Conservation (phyloP, 805 yeast genomes). For the Candida taoyuanica region DNA sequence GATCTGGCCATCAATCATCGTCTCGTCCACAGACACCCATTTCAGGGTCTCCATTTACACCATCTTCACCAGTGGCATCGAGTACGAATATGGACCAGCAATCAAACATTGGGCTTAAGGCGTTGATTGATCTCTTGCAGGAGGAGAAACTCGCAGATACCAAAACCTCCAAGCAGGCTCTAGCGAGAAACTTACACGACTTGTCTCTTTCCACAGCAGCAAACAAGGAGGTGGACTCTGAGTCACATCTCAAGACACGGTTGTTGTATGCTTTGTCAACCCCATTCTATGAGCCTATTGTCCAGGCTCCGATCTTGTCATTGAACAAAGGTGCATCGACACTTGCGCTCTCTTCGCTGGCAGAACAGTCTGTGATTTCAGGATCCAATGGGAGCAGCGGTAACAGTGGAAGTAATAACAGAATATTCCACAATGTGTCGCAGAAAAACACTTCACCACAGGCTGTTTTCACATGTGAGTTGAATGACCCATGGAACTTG, state of each 20-base stretch:
- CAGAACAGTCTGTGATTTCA: constrained; percentile 7
- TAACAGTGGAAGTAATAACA: constrained; percentile 22
- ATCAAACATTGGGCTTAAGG: constrained; percentile 31
- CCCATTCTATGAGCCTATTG: constrained; percentile 42
- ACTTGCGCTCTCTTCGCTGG: constrained; percentile 28
- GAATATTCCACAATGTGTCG: constrained; percentile 62
- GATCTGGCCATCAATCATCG: constrained; percentile 2
- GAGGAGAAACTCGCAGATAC: constrained; percentile 27
- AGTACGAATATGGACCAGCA: background rate
- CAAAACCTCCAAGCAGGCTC: constrained; percentile 30
- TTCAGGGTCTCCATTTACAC: constrained; percentile 2
- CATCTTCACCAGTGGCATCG: constrained; percentile 1
- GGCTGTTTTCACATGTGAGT: constrained; percentile 78
- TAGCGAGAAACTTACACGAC: constrained; percentile 54
- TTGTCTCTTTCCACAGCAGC: constrained; percentile 42
- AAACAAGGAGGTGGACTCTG: constrained; percentile 14
- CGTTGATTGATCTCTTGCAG: constrained; percentile 45
- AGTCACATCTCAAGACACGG: constrained; percentile 32
- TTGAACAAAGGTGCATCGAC: constrained; percentile 27
- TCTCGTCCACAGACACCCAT: constrained; percentile 8
- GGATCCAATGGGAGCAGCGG: constrained; percentile 6
- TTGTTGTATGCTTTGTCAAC: constrained; percentile 62
- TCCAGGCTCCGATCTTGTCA: constrained; percentile 23
- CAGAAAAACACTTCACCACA: constrained; percentile 73
- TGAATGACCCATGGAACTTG: constrained; percentile 71